Base-by-base conservation (phyloP, 352 stramenopile species). In the Globisporangium heterothallicum region DNA sequence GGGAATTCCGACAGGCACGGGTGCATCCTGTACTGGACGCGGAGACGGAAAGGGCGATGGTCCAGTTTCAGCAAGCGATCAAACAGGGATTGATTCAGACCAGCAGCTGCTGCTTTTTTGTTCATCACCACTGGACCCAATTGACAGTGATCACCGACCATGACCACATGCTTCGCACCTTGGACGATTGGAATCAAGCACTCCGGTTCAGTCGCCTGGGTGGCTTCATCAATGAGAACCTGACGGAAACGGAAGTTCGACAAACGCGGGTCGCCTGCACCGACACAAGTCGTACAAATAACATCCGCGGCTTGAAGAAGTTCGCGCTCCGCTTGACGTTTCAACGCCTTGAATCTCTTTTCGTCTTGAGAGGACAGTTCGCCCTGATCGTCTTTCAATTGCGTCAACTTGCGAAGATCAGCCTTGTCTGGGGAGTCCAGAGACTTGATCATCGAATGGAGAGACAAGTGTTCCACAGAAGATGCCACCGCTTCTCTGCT, bases 11-110 rank as follows among this genome's bases (percentile, higher is more conserved):
- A 98, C 43, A 99, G 70, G 52, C 90, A 97, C 16, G 97, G 97
- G 58, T 99, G 97, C 97, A 99, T 99, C 30, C 97, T 94, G 74
- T 99, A 99, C 70, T 99, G 97, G 6, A 99, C 96, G 44, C 97
- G 86, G 13, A 99, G 86, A 35, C 97, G 94, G 64, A 98, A 98
- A 10, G 97, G 97, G 32, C 92, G 91, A 58, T 98, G 86, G 47
- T 96, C 94, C 26, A 99, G 87, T 53, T 94, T 71, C 9, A 99
- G 78, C 6, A 99, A 72, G 10, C 97, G 92, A 62, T 99, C 97
- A 61, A 99, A 99, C 12, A 99, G 77, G 35, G 86, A 98, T 60
- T 98, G 93, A 41, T 97, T 98, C 26, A 99, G 66, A 0, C 97
- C 97, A 4, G 97, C 97, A 32, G 94, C 98, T 5, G 95, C 96